phyloP scores from a whole-genome alignment of 75 land plant genomes.

The Pinus albicaulis region DNA sequence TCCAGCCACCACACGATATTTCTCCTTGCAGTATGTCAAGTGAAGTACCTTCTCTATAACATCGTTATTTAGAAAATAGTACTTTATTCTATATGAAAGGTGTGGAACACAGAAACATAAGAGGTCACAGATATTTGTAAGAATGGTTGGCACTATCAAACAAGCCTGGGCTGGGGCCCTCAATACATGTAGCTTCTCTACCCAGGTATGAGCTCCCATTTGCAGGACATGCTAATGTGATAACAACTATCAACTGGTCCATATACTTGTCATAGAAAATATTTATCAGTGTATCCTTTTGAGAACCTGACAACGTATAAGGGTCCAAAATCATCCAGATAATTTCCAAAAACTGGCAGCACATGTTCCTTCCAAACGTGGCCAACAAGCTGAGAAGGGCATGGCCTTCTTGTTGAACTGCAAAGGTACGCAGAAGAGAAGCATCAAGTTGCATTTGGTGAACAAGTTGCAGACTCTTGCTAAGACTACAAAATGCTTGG shows the following conservation, averaged over 20 bases:
- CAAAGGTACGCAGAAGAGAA: slow-evolving; percentile 63
- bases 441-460: slow-evolving; percentile 74
- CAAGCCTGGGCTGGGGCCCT: slow-evolving; percentile 13
- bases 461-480: slow-evolving; percentile 74
- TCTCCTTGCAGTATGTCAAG: slow-evolving; percentile 77
- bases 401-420: slow-evolving; percentile 58
- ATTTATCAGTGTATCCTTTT: slow-evolving; percentile 67
- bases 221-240: slow-evolving; percentile 52
- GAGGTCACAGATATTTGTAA: slow-evolving; percentile 83
- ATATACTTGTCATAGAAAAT: slow-evolving; percentile 86
- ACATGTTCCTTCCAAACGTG: slow-evolving; percentile 73
- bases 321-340: slow-evolving; percentile 84
- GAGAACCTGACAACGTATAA: slow-evolving; percentile 43
- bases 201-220: slow-evolving; percentile 16
- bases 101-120: slow-evolving; percentile 89
- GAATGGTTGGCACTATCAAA: slow-evolving; percentile 56
- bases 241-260: slow-evolving; percentile 68
- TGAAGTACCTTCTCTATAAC: slow-evolving; percentile 76
- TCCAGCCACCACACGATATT: slow-evolving; percentile 78
- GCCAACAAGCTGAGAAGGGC: slow-evolving; percentile 79
- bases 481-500: slow-evolving; percentile 81
- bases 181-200: slow-evolving; percentile 9
- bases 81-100: slow-evolving; percentile 86
- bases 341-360: slow-evolving; percentile 88
- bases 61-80: slow-evolving; percentile 77